These are phyloP conservation scores for Exobasidium cylindrosporum DNA, from an alignment of 1,284 basidiomycete species.

Conservation along the genomic window DNA sequence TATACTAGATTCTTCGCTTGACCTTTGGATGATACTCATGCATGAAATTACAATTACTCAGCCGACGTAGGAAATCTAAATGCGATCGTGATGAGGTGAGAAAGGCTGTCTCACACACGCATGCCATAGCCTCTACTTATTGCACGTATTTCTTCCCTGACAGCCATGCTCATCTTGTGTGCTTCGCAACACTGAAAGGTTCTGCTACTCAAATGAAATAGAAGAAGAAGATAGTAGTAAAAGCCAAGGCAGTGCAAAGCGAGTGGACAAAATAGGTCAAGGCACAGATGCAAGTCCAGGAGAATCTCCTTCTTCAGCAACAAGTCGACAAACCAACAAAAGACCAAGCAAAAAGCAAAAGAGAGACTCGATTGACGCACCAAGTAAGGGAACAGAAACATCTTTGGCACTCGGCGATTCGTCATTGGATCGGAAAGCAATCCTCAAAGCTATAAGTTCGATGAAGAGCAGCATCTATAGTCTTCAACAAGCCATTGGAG, in stretches of 20 bases:
- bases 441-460: not conserved
- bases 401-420: not conserved
- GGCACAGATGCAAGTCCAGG: too few species aligned
- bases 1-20: too few species aligned
- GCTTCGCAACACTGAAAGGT: not conserved
- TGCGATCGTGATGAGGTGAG: slow-evolving; percentile 5
- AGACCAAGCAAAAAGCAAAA: slow-evolving; percentile 9
- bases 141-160: too few species aligned
- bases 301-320: not conserved
- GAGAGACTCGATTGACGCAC: not conserved
- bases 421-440: not conserved
- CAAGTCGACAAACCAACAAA: not conserved
- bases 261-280: too few species aligned
- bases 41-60: not conserved
- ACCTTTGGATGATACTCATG: too few species aligned
- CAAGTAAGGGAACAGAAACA: not conserved
- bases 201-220: not conserved
- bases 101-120: too few species aligned
- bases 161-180: slow-evolving; percentile 5
- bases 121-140: too few species aligned
- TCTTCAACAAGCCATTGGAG: not conserved
- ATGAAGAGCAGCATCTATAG: not conserved
- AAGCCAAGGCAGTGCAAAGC: too few species aligned
- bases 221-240: too few species aligned
- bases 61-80: slow-evolving; percentile 4